Evolutionary conservation across 2,329 filamentous ascomycete species (phyloP).

Genomic region (Beauveria rudraprayagi): DNA sequence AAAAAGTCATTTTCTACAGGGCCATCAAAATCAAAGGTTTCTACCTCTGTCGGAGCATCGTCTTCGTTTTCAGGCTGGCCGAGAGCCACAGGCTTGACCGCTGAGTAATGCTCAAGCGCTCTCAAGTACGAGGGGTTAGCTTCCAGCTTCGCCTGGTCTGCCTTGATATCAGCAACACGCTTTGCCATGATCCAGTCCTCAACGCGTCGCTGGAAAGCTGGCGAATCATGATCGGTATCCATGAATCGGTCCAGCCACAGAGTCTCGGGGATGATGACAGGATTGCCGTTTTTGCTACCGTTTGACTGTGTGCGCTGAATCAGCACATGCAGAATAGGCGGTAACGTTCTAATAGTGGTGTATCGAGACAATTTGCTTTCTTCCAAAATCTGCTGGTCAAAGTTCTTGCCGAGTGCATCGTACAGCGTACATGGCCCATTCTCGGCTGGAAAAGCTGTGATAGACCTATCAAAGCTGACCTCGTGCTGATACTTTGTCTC

Average conservation of each 20-base stretch:
- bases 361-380: conserved; percentile 56
- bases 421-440: conserved; percentile 58
- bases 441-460: conserved; percentile 51
- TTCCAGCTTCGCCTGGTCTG: conserved; percentile 23
- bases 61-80: conserved; percentile 4
- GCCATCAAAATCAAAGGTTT: conserved; percentile 32
- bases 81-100: not conserved
- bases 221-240: conserved; percentile 53
- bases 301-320: conserved; percentile 77
- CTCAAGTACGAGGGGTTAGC: conserved; percentile 19
- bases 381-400: conserved; percentile 69
- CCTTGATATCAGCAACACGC: conserved; percentile 48
- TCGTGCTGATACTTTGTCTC: conserved; percentile 32
- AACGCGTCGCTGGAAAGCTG: conserved; percentile 55
- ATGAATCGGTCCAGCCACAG: conserved; percentile 87
- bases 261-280: conserved; percentile 69
- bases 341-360: conserved; percentile 65
- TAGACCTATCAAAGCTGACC: conserved; percentile 52
- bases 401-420: conserved; percentile 75
- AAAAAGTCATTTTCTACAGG: conserved; percentile 29
- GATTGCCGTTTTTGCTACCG: conserved; percentile 65
- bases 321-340: conserved; percentile 81
- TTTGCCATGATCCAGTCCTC: conserved; percentile 69
- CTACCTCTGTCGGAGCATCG: conserved; percentile 13
- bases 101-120: conserved; percentile 20